Evolutionary conservation across 148 eudicot species (phyloP).

Genomic region (Arctostaphylos glauca): DNA sequence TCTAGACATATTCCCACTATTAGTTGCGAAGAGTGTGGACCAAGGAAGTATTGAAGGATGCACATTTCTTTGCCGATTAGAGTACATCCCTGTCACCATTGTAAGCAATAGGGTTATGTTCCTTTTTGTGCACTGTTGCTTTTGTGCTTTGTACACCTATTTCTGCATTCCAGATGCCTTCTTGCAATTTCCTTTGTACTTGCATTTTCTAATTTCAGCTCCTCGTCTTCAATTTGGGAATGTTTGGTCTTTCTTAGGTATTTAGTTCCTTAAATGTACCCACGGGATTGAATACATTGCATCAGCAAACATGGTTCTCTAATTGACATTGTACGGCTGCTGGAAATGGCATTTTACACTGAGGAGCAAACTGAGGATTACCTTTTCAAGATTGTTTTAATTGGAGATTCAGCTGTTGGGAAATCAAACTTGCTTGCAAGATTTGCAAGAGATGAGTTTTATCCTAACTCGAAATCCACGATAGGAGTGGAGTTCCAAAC

Average conservation of each 20-base stretch:
- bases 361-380: slow-evolving; percentile 73
- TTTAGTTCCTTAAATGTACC: slow-evolving; percentile 8
- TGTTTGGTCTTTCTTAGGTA: slow-evolving; percentile 14
- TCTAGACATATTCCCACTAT: not conserved
- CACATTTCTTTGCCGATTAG: not conserved
- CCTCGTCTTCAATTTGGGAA: not conserved
- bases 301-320: slow-evolving; percentile 34
- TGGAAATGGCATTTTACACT: slow-evolving; percentile 61
- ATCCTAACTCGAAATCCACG: slow-evolving; percentile 86
- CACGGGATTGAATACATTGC: not conserved
- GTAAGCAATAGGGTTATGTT: not conserved
- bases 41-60: not conserved
- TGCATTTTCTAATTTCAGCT: slow-evolving; percentile 4
- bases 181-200: not conserved
- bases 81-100: not conserved
- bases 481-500: slow-evolving; percentile 98
- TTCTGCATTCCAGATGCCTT: slow-evolving; percentile 7
- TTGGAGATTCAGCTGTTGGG: slow-evolving; percentile 96
- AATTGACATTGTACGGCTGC: slow-evolving; percentile 22
- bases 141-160: slow-evolving; percentile 3
- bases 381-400: slow-evolving; percentile 84
- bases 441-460: slow-evolving; percentile 92
- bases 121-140: slow-evolving; percentile 8
- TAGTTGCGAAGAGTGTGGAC: not conserved
- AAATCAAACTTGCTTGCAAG: slow-evolving; percentile 94